Evolutionary conservation across 2,329 filamentous ascomycete genomes (phyloP).

Genomic region (Exophiala sp.): DNA sequence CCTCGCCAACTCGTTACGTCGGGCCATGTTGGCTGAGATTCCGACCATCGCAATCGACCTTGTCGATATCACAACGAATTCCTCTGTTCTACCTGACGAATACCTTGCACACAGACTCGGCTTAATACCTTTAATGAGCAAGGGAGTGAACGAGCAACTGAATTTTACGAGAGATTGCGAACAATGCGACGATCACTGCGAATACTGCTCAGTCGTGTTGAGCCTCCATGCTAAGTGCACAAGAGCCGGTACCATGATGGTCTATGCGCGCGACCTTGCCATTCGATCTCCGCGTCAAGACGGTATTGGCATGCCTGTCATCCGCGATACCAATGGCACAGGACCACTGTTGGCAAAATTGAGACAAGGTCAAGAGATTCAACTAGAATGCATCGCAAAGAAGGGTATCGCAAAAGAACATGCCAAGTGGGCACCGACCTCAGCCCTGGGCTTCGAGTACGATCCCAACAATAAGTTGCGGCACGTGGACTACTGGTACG

Average conservation of each 20-base stretch:
- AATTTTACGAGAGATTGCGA: constrained; percentile 92
- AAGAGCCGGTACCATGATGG: constrained; percentile 69
- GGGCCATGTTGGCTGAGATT: constrained; percentile 88
- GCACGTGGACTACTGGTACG: constrained; percentile 93
- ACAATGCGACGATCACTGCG: constrained; percentile 84
- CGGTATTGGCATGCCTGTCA: constrained; percentile 76
- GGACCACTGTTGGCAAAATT: constrained; percentile 89
- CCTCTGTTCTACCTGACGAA: constrained; percentile 92
- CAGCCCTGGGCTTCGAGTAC: constrained; percentile 94
- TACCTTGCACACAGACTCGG: constrained; percentile 92
- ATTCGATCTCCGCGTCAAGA: constrained; percentile 68
- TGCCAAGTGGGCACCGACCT: constrained; percentile 92
- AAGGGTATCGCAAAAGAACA: constrained; percentile 99
- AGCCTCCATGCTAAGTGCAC: constrained; percentile 82
- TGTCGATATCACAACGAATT: constrained; percentile 89
- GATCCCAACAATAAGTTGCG: constrained; percentile 94
- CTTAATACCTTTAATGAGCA: constrained; percentile 80
- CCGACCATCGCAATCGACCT: constrained; percentile 93
- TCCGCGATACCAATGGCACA: constrained; percentile 74
- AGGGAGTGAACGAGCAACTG: constrained; percentile 73
- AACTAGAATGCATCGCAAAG: constrained; percentile 89
- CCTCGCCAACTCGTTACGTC: constrained; percentile 88
- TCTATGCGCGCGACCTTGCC: constrained; percentile 85
- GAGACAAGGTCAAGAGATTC: constrained; percentile 81
- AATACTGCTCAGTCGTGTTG: constrained; percentile 82